Evolutionary conservation across 202 grass and related monocot genomes (phyloP), one percentile per base, ranked within the genome.

Genomic region (Hordeum pubiflorum): DNA sequence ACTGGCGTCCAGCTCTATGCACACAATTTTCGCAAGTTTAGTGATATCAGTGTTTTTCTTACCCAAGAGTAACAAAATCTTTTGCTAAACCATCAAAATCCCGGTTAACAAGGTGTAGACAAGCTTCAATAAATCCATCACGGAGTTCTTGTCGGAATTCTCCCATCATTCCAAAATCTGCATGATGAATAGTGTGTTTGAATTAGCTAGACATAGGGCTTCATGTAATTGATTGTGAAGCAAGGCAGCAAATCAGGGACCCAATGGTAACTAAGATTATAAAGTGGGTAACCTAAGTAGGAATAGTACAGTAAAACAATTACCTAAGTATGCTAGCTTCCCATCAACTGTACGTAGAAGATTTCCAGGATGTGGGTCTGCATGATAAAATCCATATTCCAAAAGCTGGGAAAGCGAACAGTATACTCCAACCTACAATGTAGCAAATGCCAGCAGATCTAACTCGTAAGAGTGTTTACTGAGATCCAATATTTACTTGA

Each of bases 101-200:
- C 79, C 92, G 92, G 52, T 97, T 97, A 83, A 97, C 94, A 68
- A 97, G 92, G 87, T 97, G 94, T 65, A 97, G 94, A 84, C 94
- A 97, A 69, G 94, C 94, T 92, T 97, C 90, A 80, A 97, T 86
- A 77, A 97, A 97, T 74, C 94, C 94, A 64, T 94, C 92, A 72
- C 86, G 88, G n/a, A 97, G 86, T 75, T 97, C 94, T 89, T 97
- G 90, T 67, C 58, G 86, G 77, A 97, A 97, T 84, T 94, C 90
- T 63, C 94, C 94, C 94, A 97, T 94, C 94, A 97, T 97, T 48
- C 94, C 92, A 72, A 97, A 97, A 93, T 97, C 94, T 97, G 83
- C 54, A 81, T 67, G 15, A 79, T 5, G 44, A 91, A 76, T 55
- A 79, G 78, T 13, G 84, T 85, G 69, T 61, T 52, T 73, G 36